A percentile compares a stretch with the other conserved stretches of the same genome.
Conservation (phyloP, 768 basidiomycete species). For the Mycena chlorophos region DNA sequence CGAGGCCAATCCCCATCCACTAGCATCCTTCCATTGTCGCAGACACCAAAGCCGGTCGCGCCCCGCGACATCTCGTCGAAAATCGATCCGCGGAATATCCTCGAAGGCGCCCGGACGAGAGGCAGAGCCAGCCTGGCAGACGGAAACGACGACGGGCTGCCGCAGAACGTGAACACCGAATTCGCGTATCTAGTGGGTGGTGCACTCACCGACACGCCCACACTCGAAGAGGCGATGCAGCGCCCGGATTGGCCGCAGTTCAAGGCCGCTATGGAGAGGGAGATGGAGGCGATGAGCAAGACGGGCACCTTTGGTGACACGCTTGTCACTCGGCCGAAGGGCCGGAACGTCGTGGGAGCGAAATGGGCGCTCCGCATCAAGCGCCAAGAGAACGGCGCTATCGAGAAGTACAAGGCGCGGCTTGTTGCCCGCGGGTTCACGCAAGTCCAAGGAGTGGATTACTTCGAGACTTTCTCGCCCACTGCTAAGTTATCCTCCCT, state of each 20-base stretch:
- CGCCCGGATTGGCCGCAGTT: slow-evolving; percentile 5
- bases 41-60: neutral
- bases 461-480: slow-evolving; percentile 19
- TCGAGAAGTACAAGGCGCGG: slow-evolving; percentile 32
- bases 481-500: slow-evolving; percentile 18
- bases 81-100: slow-evolving; percentile 9
- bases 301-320: slow-evolving; percentile 17
- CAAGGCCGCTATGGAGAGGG: neutral
- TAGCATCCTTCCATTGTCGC: neutral
- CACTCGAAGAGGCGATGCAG: slow-evolving; percentile 4
- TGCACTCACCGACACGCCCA: slow-evolving; percentile 4
- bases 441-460: slow-evolving; percentile 28
- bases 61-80: slow-evolving; percentile 11
- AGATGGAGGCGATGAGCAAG: neutral
- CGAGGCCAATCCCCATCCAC: neutral
- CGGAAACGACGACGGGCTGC: neutral
- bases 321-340: slow-evolving; percentile 22
- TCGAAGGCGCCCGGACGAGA: slow-evolving; percentile 9
- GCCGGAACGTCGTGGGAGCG: slow-evolving; percentile 23
- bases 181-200: slow-evolving; percentile 9
- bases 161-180: neutral
- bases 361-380: slow-evolving; percentile 36
- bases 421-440: neutral
- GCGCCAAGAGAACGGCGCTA: slow-evolving; percentile 30
- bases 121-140: neutral